A percentile compares a stretch with the other conserved stretches of the same genome.
Conservation (phyloP, 1,139 yeast species). For the Hyphopichia fennica region DNA sequence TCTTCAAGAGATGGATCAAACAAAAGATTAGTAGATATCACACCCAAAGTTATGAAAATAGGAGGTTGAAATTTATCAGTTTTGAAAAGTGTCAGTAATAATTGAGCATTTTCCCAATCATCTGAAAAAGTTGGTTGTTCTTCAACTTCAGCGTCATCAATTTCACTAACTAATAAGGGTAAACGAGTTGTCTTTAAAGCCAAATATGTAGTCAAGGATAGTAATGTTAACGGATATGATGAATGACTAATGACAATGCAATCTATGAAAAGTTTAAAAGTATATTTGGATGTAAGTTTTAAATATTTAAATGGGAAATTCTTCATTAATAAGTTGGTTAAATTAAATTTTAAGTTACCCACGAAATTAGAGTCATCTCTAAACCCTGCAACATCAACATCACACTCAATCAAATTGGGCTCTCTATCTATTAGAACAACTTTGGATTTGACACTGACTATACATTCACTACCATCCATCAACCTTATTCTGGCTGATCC, state of each 20-base stretch:
- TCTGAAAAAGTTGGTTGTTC: conserved; percentile 92
- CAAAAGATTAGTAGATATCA: conserved; percentile 64
- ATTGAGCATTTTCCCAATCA: conserved; percentile 67
- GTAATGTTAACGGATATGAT: conserved; percentile 72
- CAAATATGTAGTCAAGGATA: conserved; percentile 75
- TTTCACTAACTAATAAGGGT: conserved; percentile 69
- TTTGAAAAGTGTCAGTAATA: conserved; percentile 35
- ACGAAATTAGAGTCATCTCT: conserved; percentile 70
- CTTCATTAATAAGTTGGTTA: conserved; percentile 47
- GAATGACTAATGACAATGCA: conserved; percentile 68
- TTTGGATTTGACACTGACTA: conserved; percentile 83
- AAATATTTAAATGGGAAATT: conserved; percentile 52
- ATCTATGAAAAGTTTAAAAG: conserved; percentile 76
- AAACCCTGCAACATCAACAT: conserved; percentile 71
- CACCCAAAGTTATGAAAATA: conserved; percentile 69
- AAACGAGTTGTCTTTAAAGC: conserved; percentile 78
- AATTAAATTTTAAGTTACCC: conserved; percentile 53
- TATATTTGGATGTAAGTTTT: conserved; percentile 67
- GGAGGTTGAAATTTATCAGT: conserved; percentile 61
- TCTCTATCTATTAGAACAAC: conserved; percentile 59
- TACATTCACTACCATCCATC: conserved; percentile 89
- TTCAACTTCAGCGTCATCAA: conserved; percentile 59
- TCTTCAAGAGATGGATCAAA: conserved; percentile 87
- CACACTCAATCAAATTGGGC: conserved; percentile 61
- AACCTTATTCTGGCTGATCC: conserved; percentile 88